These are phyloP conservation scores for Diplodia intermedia DNA, from an alignment of 2,329 filamentous ascomycete species.

Conservation along the genomic window DNA sequence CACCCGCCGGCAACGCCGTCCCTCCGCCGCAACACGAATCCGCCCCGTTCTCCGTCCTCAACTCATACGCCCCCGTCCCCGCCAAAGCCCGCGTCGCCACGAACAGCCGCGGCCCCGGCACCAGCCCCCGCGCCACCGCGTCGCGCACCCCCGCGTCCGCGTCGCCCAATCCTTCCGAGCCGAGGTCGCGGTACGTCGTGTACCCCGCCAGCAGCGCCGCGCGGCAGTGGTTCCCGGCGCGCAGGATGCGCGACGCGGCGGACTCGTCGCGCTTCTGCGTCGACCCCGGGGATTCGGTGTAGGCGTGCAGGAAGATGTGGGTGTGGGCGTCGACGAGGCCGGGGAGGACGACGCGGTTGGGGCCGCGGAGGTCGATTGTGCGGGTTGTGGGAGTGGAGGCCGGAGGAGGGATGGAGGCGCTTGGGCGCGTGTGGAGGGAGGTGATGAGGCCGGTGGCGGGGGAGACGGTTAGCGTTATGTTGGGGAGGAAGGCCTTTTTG, in stretches of 20 bases:
- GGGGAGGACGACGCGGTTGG: constrained; percentile 53
- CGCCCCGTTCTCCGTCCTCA: constrained; percentile 55
- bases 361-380: constrained; percentile 63
- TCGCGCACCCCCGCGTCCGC: constrained; percentile 61
- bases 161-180: constrained; percentile 60
- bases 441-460: constrained; percentile 51
- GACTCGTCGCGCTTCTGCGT: constrained; percentile 66
- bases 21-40: constrained; percentile 35
- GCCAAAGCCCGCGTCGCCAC: constrained; percentile 62
- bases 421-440: constrained; percentile 41
- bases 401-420: constrained; percentile 30
- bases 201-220: constrained; percentile 63
- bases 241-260: constrained; percentile 62
- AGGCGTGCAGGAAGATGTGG: constrained; percentile 61
- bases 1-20: constrained; percentile 38
- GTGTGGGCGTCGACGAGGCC: constrained; percentile 64
- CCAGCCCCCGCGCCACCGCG: constrained; percentile 61
- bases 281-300: constrained; percentile 49
- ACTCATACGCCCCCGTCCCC: constrained; percentile 58
- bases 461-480: constrained; percentile 55
- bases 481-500: constrained; percentile 50
- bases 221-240: constrained; percentile 61
- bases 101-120: constrained; percentile 62
- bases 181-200: constrained; percentile 65
- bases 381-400: constrained; percentile 40